These are phyloP conservation scores for Apium graveolens DNA, from an alignment of 129 eudicot genomes.

Conservation along the genomic window DNA sequence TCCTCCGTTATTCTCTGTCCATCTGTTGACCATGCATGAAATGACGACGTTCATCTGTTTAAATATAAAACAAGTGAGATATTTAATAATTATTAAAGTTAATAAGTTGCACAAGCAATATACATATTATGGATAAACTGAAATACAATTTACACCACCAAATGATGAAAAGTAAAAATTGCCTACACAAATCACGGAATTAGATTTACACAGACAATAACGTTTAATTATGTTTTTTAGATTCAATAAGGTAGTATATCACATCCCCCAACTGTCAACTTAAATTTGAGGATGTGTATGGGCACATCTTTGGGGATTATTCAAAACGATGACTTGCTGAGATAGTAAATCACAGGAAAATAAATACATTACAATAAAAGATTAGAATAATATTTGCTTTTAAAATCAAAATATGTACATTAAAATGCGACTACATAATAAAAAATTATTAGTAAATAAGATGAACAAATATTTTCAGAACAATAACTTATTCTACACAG, in stretches of 20 bases:
- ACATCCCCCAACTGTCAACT: too few relatives aligned
- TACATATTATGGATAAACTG: neutral
- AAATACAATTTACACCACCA: neutral
- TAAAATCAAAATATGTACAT: neutral
- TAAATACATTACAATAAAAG: too few relatives aligned
- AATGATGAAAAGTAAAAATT: neutral
- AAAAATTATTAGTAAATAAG: neutral
- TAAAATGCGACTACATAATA: neutral
- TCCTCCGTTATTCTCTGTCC: constrained; percentile 21
- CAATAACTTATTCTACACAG: too few relatives aligned
- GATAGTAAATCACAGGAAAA: too few relatives aligned
- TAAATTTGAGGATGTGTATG: too few relatives aligned
- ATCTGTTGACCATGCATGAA: constrained; percentile 28
- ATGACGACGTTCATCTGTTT: constrained; percentile 35
- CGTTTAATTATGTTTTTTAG: too few relatives aligned
- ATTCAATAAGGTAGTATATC: too few relatives aligned
- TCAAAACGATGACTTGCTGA: too few relatives aligned
- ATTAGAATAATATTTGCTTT: too few relatives aligned
- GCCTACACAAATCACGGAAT: neutral
- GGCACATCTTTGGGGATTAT: too few relatives aligned
- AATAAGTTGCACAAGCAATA: neutral
- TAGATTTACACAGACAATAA: neutral
- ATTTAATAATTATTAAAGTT: neutral
- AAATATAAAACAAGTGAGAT: neutral
- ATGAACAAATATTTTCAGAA: neutral